Conservation (phyloP, 148 eudicot species). For the Arctostaphylos glauca region DNA sequence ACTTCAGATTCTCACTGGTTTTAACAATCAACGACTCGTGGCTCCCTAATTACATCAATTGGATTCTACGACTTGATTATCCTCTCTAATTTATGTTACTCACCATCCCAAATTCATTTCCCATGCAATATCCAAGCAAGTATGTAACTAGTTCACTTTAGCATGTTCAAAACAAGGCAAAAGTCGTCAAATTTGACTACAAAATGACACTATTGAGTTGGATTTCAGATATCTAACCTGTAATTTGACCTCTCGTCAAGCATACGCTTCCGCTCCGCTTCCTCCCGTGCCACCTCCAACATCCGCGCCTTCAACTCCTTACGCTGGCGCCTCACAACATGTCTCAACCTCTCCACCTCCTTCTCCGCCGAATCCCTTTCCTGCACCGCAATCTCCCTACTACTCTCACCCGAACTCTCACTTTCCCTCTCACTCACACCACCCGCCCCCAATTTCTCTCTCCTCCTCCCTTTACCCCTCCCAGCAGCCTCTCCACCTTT, state of each 20-base stretch:
- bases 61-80: not conserved
- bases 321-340: slow-evolving; percentile 70
- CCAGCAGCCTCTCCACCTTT: not conserved
- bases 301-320: slow-evolving; percentile 85
- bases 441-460: slow-evolving; percentile 12
- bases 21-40: not conserved
- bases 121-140: not conserved
- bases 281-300: slow-evolving; percentile 93
- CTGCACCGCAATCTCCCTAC: slow-evolving; percentile 54
- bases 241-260: slow-evolving; percentile 84
- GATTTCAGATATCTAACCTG: slow-evolving; percentile 47
- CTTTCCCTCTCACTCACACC: slow-evolving; percentile 25
- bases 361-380: slow-evolving; percentile 88
- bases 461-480: slow-evolving; percentile 15
- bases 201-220: not conserved
- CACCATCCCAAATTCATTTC: not conserved
- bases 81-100: not conserved
- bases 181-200: not conserved
- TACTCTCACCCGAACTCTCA: slow-evolving; percentile 30
- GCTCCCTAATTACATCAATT: not conserved
- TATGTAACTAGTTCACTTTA: not conserved
- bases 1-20: not conserved
- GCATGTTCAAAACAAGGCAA: not conserved
- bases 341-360: slow-evolving; percentile 96
- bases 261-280: slow-evolving; percentile 92